Percentiles rank a stretch among this genome's conserved stretches.
phyloP scores from a whole-genome alignment of 257 asterid species.

The Buddleja alternifolia region DNA sequence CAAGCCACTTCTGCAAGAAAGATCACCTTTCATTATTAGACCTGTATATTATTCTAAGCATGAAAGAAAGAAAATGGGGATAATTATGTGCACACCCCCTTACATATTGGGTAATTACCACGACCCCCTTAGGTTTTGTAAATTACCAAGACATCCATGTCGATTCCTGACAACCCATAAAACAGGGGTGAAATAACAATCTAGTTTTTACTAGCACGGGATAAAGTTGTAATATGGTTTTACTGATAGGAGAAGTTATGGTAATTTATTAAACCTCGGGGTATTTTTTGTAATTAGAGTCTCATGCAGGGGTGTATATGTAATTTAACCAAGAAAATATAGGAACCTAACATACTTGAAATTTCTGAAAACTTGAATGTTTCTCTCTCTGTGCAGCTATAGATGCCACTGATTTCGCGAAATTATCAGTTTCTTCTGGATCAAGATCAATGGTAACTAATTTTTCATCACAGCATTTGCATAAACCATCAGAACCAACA shows the following conservation, averaged over 20 bases:
- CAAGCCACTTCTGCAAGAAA: slow-evolving; percentile 82
- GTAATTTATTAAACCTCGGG: too few species aligned
- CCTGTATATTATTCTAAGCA: slow-evolving; percentile 16
- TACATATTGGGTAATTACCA: too few species aligned
- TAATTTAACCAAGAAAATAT: neutral
- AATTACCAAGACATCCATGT: too few species aligned
- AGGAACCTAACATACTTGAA: slow-evolving; percentile 58
- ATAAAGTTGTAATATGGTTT: too few species aligned
- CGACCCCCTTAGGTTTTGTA: too few species aligned
- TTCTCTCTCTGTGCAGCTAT: slow-evolving; percentile 72
- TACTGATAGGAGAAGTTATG: too few species aligned
- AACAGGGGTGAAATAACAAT: too few species aligned
- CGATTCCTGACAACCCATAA: too few species aligned
- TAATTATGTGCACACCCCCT: too few species aligned
- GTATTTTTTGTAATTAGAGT: too few species aligned
- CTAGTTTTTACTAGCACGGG: too few species aligned
- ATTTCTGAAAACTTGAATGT: slow-evolving; percentile 70
- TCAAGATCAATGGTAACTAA: slow-evolving; percentile 82
- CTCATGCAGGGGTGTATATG: too few species aligned
- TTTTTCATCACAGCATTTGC: slow-evolving; percentile 68
- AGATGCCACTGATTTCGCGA: slow-evolving; percentile 76
- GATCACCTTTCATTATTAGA: slow-evolving; percentile 30
- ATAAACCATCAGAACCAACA: slow-evolving; percentile 67
- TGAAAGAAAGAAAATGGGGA: slow-evolving; percentile 18
- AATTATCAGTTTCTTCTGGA: slow-evolving; percentile 72